Evolutionary conservation across 1,139 yeast genomes (phyloP).

Genomic region (Saccharomyces hybrid): DNA sequence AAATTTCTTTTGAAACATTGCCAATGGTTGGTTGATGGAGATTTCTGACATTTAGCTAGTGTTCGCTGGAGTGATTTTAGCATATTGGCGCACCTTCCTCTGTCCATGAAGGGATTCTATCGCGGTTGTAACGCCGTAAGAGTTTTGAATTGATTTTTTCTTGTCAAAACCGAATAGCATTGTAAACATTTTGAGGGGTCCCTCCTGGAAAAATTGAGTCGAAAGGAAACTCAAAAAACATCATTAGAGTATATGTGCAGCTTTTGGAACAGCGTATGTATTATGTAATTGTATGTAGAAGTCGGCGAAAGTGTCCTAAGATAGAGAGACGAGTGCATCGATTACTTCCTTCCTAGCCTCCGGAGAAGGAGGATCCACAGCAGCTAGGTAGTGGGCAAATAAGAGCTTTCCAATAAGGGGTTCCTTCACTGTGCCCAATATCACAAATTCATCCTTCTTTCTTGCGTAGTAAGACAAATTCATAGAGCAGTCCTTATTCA

Average conservation of each 20-base stretch:
- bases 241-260: background rate
- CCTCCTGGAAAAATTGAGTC: background rate
- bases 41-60: background rate
- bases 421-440: constrained; percentile 40
- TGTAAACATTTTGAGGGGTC: background rate
- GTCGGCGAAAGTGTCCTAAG: background rate
- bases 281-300: background rate
- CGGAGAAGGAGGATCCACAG: constrained; percentile 43
- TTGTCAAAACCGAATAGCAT: background rate
- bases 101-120: background rate
- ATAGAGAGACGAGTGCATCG: background rate
- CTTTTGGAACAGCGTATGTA: background rate
- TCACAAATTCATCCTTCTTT: constrained; percentile 23
- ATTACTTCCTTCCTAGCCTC: constrained; percentile 46
- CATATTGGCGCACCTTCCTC: background rate
- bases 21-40: background rate
- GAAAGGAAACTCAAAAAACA: background rate
- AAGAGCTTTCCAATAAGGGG: constrained; percentile 44
- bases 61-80: background rate
- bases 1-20: background rate
- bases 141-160: background rate
- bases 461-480: constrained; percentile 36
- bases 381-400: constrained; percentile 49
- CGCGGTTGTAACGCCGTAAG: background rate
- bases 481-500: constrained; percentile 38